Evolutionary conservation across 2,329 filamentous ascomycete species (phyloP).

Genomic region (Aspergillus puulaauensis): DNA sequence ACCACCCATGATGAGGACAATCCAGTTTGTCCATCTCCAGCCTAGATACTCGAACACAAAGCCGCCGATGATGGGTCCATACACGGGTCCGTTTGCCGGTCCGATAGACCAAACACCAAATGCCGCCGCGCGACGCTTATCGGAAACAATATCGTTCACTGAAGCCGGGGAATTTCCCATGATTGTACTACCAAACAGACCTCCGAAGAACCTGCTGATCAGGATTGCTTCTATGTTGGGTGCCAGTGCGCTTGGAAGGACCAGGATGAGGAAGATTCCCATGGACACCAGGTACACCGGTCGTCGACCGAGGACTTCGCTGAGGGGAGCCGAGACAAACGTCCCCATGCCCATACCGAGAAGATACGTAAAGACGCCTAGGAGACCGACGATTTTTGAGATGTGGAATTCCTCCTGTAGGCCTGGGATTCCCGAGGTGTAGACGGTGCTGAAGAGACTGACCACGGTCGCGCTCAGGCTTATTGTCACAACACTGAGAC

Average conservation of each 20-base stretch:
- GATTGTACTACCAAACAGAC: background rate
- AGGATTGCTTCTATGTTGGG: background rate
- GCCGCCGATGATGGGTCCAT: background rate
- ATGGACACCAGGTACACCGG: background rate
- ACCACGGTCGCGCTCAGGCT: background rate
- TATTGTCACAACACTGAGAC: background rate
- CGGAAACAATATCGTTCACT: background rate
- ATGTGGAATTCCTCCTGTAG: background rate
- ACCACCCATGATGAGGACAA: slow-evolving; percentile 32
- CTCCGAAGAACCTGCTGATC: background rate
- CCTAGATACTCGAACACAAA: background rate
- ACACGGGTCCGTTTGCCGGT: background rate
- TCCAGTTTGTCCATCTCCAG: slow-evolving; percentile 19
- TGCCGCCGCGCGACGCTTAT: background rate
- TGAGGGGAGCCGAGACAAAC: background rate
- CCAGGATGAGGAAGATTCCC: background rate
- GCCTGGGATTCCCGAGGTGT: background rate
- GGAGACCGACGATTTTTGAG: background rate
- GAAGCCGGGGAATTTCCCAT: background rate
- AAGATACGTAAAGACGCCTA: background rate
- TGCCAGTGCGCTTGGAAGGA: background rate
- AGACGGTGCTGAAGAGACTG: background rate
- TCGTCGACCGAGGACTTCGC: background rate
- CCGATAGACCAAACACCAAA: background rate
- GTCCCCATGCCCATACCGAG: background rate